Percentiles rank a stretch among this genome's conserved stretches.
phyloP scores from a whole-genome alignment of 2,329 filamentous ascomycete genomes.

The Penicillium expansum region DNA sequence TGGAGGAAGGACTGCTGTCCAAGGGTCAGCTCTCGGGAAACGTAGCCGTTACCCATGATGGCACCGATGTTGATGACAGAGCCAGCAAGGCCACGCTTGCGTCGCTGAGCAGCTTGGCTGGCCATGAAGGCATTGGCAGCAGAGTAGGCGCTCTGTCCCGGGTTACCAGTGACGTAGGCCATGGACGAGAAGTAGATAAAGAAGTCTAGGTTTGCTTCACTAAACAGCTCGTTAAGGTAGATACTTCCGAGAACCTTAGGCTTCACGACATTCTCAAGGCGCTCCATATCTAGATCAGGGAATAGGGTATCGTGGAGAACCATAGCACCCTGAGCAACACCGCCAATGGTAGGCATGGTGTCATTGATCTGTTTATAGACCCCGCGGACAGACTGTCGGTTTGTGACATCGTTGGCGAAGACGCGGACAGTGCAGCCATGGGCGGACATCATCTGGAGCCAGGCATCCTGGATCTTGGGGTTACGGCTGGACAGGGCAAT shows the following conservation, averaged over 20 bases:
- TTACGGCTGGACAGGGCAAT: slow-evolving; percentile 29
- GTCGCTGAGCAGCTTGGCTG: slow-evolving; percentile 20
- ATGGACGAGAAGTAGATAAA: slow-evolving; percentile 45
- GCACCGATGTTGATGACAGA: slow-evolving; percentile 21
- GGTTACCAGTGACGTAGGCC: slow-evolving; percentile 33
- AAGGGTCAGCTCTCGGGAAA: slow-evolving; percentile 19
- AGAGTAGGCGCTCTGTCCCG: slow-evolving; percentile 38
- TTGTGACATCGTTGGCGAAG: slow-evolving; percentile 17
- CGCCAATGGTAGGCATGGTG: slow-evolving; percentile 36
- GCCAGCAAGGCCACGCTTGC: slow-evolving; percentile 12
- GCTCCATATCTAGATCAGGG: slow-evolving; percentile 13
- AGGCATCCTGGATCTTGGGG: slow-evolving; percentile 26
- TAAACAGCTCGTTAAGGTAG: slow-evolving; percentile 19
- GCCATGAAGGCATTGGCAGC: slow-evolving; percentile 41
- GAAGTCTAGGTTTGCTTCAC: slow-evolving; percentile 40
- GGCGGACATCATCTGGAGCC: slow-evolving; percentile 18
- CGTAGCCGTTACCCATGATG: slow-evolving; percentile 19
- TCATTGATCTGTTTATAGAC: slow-evolving; percentile 24
- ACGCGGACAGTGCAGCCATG: slow-evolving; percentile 18
- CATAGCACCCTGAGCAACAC: slow-evolving; percentile 38
- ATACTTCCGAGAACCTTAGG: slow-evolving; percentile 33
- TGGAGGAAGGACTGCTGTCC: slow-evolving; percentile 20
- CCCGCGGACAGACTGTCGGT: slow-evolving; percentile 21
- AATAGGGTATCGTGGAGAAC: slow-evolving; percentile 33
- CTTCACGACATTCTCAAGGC: slow-evolving; percentile 31